Evolutionary conservation across 2,329 filamentous ascomycete species (phyloP).

Genomic region (Talaromyces piceae): DNA sequence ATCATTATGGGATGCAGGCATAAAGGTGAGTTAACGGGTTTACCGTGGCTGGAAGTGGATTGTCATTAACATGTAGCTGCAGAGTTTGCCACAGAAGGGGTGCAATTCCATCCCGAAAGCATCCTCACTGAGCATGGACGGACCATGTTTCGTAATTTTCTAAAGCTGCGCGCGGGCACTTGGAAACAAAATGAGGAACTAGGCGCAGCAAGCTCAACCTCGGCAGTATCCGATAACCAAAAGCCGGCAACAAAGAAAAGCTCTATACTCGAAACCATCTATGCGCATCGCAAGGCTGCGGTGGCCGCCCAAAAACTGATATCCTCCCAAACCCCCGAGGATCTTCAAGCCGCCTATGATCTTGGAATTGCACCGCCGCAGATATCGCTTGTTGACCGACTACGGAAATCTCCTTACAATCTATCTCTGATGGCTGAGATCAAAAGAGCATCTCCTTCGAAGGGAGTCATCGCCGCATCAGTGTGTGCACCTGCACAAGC

Average conservation of each 20-base stretch:
- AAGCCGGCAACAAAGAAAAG: constrained; percentile 58
- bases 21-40: constrained; percentile 40
- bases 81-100: constrained; percentile 57
- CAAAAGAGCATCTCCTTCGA: constrained; percentile 92
- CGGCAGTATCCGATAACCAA: constrained; percentile 18
- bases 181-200: constrained; percentile 68
- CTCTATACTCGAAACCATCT: constrained; percentile 88
- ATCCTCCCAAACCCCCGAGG: constrained; percentile 72
- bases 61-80: constrained; percentile 57
- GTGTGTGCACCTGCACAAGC: constrained; percentile 87
- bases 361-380: constrained; percentile 77
- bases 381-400: constrained; percentile 68
- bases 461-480: constrained; percentile 83
- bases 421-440: constrained; percentile 96
- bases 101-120: constrained; percentile 97
- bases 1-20: constrained; percentile 97
- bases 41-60: background rate
- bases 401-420: constrained; percentile 76
- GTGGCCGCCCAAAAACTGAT: constrained; percentile 76
- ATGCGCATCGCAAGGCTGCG: constrained; percentile 66
- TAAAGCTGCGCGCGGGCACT: constrained; percentile 79
- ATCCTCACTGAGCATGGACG: constrained; percentile 87
- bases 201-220: constrained; percentile 8
- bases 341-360: constrained; percentile 80
- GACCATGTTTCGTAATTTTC: constrained; percentile 85